A percentile compares a stretch with the other conserved stretches of the same genome.
Conservation (phyloP, 768 basidiomycete genomes). For the Russula foetens region DNA sequence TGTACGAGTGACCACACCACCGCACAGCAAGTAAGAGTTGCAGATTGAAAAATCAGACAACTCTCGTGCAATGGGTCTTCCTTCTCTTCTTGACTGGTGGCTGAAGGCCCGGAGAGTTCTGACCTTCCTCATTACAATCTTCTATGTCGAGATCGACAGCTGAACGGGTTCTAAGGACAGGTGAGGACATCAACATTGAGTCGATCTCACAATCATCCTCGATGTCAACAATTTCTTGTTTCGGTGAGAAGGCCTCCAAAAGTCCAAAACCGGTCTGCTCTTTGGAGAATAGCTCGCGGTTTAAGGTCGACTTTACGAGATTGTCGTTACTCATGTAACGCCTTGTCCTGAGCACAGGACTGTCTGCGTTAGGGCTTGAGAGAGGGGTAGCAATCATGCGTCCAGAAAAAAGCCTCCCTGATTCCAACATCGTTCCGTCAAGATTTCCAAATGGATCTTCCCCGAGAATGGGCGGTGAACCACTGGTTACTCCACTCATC, state of each 20-base stretch:
- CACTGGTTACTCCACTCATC: conserved; percentile 2
- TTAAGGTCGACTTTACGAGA: conserved; percentile 9
- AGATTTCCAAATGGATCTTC: conserved; percentile 19
- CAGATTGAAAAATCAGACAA: not conserved
- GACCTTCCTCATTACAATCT: conserved; percentile 16
- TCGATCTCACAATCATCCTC: conserved; percentile 19
- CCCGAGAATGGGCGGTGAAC: conserved; percentile 2
- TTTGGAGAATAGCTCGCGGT: conserved; percentile 5
- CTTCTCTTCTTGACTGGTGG: conserved; percentile 28
- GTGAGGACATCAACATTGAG: conserved; percentile 19
- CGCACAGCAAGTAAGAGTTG: not conserved
- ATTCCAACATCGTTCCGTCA: conserved; percentile 2
- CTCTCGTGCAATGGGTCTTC: conserved; percentile 23
- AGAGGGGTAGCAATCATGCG: conserved; percentile 7
- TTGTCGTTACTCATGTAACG: conserved; percentile 14
- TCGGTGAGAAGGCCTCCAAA: conserved; percentile 25
- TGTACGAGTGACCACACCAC: not conserved
- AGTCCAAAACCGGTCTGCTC: conserved; percentile 21
- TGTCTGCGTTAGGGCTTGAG: conserved; percentile 18
- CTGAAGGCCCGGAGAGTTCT: not conserved
- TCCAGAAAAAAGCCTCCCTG: conserved; percentile 4
- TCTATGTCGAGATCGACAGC: conserved; percentile 1
- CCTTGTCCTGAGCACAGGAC: conserved; percentile 18
- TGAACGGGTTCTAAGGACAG: conserved; percentile 14
- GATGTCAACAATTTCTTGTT: conserved; percentile 9